Base-by-base conservation (phyloP, 208 protist genomes). In the Leishmania tarentolae region DNA sequence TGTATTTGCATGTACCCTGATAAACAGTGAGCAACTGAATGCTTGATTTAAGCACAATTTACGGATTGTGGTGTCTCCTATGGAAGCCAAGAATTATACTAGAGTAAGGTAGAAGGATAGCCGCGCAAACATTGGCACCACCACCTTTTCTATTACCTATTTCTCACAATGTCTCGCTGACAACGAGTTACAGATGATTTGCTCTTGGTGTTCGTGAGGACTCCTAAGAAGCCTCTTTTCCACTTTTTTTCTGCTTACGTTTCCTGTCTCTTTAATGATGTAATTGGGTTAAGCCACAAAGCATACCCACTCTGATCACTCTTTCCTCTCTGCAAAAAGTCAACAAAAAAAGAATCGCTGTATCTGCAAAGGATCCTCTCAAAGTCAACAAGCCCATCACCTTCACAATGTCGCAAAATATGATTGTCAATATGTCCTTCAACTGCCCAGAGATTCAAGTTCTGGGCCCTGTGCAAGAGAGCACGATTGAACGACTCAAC, bases 391-490 rank as follows among this genome's bases (percentile, higher is more conserved):
- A 70, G 5, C 59, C 31, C 8, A n/a, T 42, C 52, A 35, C 46
- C 61, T 61, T 61, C 37, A 86, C 28, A 84, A 97, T 97, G 93
- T 82, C 86, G 9, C 90, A 87, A 42, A 91, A 86, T 66, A 87
- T 98, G 76, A 80, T 96, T 65, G 84, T 98, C 57, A 94, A 94
- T 80, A 79, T 96, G 69, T 88, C 92, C 52, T 95, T 96, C 77
- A 98, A 98, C 90, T 91, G 86, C 80, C 95, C 95, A 9, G 91
- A 95, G 79, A 89, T 98, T 75, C 79, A 86, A 53, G 97, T 98
- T 81, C 74, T 95, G 28, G 95, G 95, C 42, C 95, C 93, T 8
- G 88, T 98, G 3, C 94, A 95, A 81, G 93, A 96, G 61, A 90
- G 86, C 71, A 98, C 95, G 37, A 95, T 98, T 83, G 93, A 96